Base-by-base conservation (phyloP, 2,329 filamentous ascomycete genomes). In the Penicillium palitans region DNA sequence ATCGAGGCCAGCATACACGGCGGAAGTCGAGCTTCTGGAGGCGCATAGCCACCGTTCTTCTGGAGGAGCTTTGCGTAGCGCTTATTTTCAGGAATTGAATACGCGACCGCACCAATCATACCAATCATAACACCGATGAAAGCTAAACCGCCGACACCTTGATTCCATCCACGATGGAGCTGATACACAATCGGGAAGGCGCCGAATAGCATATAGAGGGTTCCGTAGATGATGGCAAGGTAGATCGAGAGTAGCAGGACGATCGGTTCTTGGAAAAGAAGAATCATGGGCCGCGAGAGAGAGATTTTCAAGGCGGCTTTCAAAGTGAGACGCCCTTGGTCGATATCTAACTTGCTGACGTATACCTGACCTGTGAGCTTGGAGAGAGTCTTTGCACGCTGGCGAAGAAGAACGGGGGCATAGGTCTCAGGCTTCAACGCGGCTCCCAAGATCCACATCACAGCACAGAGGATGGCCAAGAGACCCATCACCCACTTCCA, bases 401-500 rank as follows among this genome's bases (percentile, higher is more conserved):
- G 78, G 55, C 80, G 77, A 29, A 85, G 76, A 13, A 84, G 74
- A 4, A 83, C 79, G 0, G 81, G 81, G 0, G 76, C 76, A 63
- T 82, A 84, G 1, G 74, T 76, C 56, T 76, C 73, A 0, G 73
- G 74, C 29, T 74, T 68, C 17, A 72, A 52, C 1, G 70, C 54
- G 2, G 68, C 54, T 24, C 72, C 71, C 3, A 68, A 21, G 25
- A 76, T 68, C 73, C 84, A 87, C 50, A 88, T 79, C 12, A 80
- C 73, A 10, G 84, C 85, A 2, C 84, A 86, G 70, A 90, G 87
- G 59, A 86, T 84, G 51, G 83, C 80, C 68, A 86, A 80, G 49
- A 89, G 73, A 1, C 85, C 86, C 70, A 84, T 79, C 24, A 90
- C 83, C 88, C 88, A 90, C 66, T 86, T 79, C 89, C 88, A 90